phyloP scores from a whole-genome alignment of 192 early-diverging fungal species.

The Coemansia sp. region DNA sequence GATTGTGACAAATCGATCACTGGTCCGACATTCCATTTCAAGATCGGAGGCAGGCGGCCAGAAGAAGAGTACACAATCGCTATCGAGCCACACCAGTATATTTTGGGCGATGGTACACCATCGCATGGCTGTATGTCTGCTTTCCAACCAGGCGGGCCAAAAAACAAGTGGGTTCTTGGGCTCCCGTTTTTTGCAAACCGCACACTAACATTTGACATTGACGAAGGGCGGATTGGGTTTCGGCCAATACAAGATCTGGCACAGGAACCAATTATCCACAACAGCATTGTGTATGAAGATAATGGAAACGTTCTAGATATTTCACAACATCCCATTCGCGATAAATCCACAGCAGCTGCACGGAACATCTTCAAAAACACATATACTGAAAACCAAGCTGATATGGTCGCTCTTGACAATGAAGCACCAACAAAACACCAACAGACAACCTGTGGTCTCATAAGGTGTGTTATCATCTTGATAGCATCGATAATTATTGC shows the following conservation, averaged over 20 bases:
- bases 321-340: neutral
- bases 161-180: slow-evolving; percentile 49
- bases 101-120: slow-evolving; percentile 37
- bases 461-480: neutral
- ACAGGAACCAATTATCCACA: slow-evolving; percentile 2
- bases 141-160: slow-evolving; percentile 44
- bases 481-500: neutral
- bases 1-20: slow-evolving; percentile 34
- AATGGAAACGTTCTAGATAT: neutral
- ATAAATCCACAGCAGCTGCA: neutral
- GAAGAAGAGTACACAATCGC: slow-evolving; percentile 6
- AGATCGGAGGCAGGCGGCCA: slow-evolving; percentile 8
- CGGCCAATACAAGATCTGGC: slow-evolving; percentile 1
- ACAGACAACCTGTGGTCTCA: neutral
- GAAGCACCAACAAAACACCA: neutral
- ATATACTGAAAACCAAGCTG: neutral
- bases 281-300: neutral
- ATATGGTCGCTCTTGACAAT: neutral
- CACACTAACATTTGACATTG: slow-evolving; percentile 45
- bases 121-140: slow-evolving; percentile 52
- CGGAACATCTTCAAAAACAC: slow-evolving; percentile 1
- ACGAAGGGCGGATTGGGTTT: slow-evolving; percentile 43
- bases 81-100: slow-evolving; percentile 37
- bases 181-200: slow-evolving; percentile 48
- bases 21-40: slow-evolving; percentile 40